A percentile compares a stretch with the other conserved stretches of the same genome.
These are phyloP conservation scores for Biscogniauxia sp. DNA, from an alignment of 2,329 filamentous ascomycete species.

Conservation along the genomic window DNA sequence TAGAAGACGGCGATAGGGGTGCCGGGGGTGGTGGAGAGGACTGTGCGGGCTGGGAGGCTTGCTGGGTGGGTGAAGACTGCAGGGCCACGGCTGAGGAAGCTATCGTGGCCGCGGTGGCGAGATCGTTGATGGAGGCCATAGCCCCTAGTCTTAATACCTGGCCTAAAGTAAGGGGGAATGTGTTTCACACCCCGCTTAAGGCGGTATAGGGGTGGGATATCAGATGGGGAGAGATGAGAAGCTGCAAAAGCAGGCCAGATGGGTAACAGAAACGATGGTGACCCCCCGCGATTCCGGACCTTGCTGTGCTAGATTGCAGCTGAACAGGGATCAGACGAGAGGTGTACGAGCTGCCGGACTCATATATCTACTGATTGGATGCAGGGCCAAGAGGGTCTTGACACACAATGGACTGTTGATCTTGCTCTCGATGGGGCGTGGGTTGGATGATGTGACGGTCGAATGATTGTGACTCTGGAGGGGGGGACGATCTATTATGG, in stretches of 20 bases:
- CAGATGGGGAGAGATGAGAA: background rate
- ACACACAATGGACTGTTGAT: background rate
- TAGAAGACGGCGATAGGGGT: slow-evolving; percentile 1
- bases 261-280: background rate
- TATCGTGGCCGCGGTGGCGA: slow-evolving; percentile 47
- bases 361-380: background rate
- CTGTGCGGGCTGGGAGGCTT: slow-evolving; percentile 8
- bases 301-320: background rate
- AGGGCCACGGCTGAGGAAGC: slow-evolving; percentile 36
- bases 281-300: background rate
- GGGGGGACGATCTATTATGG: background rate
- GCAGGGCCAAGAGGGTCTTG: background rate
- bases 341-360: background rate
- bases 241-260: background rate
- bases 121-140: slow-evolving; percentile 50
- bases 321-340: background rate
- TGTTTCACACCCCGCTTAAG: background rate
- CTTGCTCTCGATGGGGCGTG: background rate
- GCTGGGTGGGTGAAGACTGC: slow-evolving; percentile 22
- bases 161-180: background rate
- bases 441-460: background rate
- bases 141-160: background rate
- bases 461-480: background rate
- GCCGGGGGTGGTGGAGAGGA: slow-evolving; percentile 13
- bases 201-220: background rate